phyloP scores from a whole-genome alignment of 768 basidiomycete genomes.

The Mycena belliarum region DNA sequence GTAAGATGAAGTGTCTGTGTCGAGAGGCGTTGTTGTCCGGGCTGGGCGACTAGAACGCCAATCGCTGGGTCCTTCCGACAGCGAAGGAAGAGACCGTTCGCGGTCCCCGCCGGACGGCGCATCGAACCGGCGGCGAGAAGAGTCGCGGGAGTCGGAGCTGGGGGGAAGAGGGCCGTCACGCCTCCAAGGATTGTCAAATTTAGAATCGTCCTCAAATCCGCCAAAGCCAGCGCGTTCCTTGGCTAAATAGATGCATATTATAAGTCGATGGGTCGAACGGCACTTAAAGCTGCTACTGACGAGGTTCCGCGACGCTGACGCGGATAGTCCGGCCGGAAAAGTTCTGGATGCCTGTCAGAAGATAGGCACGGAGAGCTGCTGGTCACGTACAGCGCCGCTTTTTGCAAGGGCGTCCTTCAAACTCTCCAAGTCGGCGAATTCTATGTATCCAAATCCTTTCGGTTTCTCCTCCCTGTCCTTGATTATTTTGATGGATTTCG shows the following conservation, averaged over 20 bases:
- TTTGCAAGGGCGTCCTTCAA: conserved; percentile 82
- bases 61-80: conserved; percentile 64
- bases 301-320: conserved; percentile 94
- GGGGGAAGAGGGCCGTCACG: conserved; percentile 86
- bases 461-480: conserved; percentile 91
- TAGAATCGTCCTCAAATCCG: conserved; percentile 70
- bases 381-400: conserved; percentile 61
- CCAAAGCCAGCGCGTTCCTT: conserved; percentile 71
- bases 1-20: conserved; percentile 47
- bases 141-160: conserved; percentile 57
- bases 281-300: conserved; percentile 51
- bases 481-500: conserved; percentile 89
- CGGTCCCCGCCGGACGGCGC: conserved; percentile 48
- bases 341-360: conserved; percentile 38
- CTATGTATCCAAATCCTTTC: conserved; percentile 97
- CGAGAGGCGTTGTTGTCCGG: conserved; percentile 40
- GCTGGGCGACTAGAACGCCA: conserved; percentile 67
- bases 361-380: background rate
- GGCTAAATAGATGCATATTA: conserved; percentile 44
- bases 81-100: conserved; percentile 43
- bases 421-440: conserved; percentile 85
- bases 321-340: conserved; percentile 82
- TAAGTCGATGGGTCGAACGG: no score
- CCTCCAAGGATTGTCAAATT: conserved; percentile 85
- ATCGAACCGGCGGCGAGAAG: conserved; percentile 69